Evolutionary conservation across 202 grass and related monocot genomes (phyloP), one percentile per base, ranked within the genome.

Genomic region (Dendrocalamus latiflorus): DNA sequence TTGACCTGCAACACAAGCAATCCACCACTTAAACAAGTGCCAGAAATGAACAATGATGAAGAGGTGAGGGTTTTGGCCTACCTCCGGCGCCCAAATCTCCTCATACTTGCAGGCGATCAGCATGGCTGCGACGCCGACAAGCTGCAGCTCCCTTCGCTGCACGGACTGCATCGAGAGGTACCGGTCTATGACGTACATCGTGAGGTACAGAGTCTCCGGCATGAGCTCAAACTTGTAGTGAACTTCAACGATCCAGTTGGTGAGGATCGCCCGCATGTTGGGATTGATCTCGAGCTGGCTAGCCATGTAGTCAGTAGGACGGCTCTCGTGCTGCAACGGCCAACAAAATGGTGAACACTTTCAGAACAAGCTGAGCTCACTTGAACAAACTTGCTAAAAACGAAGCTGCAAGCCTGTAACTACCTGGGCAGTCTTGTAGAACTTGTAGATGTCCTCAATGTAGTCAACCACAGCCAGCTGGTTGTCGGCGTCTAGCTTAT

Each of bases 21-120:
- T 8, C 8, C 14, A 20, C n/a, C 37, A 44, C 10, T 30, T 13
- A 12, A 62, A 44, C 41, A 65, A 43, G 8, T 65, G 30, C 16
- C 70, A 1, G 63, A 43, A 28, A 45, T 37, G 61, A 57, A 49
- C 55, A 59, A 24, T 9, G 21, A 17, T 41, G 28, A 16, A 60
- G 59, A 57, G 14, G 9, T 63, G 45, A 9, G 15, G 10, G 26
- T 39, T 15, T 76, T n/a, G 8, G 14, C 54, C 24, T 86, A 94
- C 90, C 89, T 87, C 87, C 0, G 91, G 95, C 34, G 93, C 89
- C 93, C 95, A 95, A 2, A 95, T 87, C 57, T 98, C 95, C 70
- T 98, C 92, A 3, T 98, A 98, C 14, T 98, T 98, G 87, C 83
- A 83, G 3, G 93, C 82, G 33, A 98, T 98, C 4, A 98, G 70